Base-by-base conservation (phyloP, 169 alveolate species). In the Cryptosporidium tyzzeri region DNA sequence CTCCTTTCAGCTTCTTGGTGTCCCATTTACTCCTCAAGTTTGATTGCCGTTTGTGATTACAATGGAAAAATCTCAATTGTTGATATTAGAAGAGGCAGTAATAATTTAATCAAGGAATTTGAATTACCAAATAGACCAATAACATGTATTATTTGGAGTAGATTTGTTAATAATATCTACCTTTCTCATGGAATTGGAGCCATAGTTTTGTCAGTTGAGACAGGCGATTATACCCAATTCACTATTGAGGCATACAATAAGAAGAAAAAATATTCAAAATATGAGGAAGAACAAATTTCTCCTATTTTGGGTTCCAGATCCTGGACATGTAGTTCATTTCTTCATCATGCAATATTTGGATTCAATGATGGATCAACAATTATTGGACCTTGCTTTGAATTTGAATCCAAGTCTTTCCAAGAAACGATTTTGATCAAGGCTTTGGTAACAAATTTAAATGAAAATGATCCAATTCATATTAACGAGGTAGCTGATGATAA, bases 131-230 rank as follows among this genome's bases (percentile, higher is more conserved):
- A 65, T 26, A 80, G 89, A 44, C 89, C 89, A 37, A 80, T 80
- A 16, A 80, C 89, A 10, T 62, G 53, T 48, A 18, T 80, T 80
- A 37, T 44, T 3, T 80, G 89, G 89, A 59, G 80, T 33, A 80
- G 89, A 80, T 48, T 80, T n/a, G 41, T 67, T 18, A 80, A 65
- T 44, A 61, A 21, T 41, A 61, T 80, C 21, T 45, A 61, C 31
- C 29, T 80, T 26, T 80, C 89, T n/a, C 89, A 80, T 33, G 89
- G 89, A 41, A 80, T 65, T 44, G 89, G 89, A 29, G 89, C 89
- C 12, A 39, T 80, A 21, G 62, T 80, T 6, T 51, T 80, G 51
- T 80, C 89, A 12, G 29, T 62, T 3, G 89, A 80, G 29, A 59
- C 44, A 1, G 89, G 89, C 12, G 89, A 80, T 29, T 80, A 80